Conservation (phyloP, 495 filamentous ascomycete species). For the Aspergillus funiculosus region DNA sequence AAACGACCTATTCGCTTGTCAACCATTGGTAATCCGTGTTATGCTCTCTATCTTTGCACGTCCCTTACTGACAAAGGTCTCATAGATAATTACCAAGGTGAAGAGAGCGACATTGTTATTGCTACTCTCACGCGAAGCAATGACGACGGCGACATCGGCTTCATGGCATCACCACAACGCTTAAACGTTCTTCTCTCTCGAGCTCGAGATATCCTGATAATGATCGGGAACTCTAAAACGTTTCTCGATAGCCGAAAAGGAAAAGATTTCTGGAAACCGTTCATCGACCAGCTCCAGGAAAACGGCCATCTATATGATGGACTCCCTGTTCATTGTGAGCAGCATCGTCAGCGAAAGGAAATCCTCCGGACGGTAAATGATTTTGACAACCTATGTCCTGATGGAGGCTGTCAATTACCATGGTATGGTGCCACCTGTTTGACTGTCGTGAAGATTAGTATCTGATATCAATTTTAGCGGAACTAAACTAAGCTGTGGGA, state of each 20-base stretch:
- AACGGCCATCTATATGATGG: slow-evolving; percentile 60
- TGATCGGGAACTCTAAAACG: slow-evolving; percentile 67
- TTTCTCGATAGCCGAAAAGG: slow-evolving; percentile 62
- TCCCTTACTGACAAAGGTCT: not conserved
- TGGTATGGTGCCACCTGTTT: slow-evolving; percentile 48
- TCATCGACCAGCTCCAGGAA: slow-evolving; percentile 53
- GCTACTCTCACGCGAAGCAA: slow-evolving; percentile 65
- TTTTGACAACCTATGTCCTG: slow-evolving; percentile 58
- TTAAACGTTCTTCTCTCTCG: slow-evolving; percentile 69
- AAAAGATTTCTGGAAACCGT: slow-evolving; percentile 47
- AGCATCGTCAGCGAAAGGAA: slow-evolving; percentile 50
- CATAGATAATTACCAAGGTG: slow-evolving; percentile 74
- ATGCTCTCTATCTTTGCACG: not conserved
- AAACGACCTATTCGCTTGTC: slow-evolving; percentile 55
- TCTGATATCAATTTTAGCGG: slow-evolving; percentile 33
- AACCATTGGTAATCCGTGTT: slow-evolving; percentile 51
- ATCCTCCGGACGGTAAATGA: slow-evolving; percentile 44
- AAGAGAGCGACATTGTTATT: slow-evolving; percentile 72
- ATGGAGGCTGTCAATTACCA: slow-evolving; percentile 64
- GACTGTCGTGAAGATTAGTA: not conserved
- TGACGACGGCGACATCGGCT: slow-evolving; percentile 58
- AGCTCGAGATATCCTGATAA: slow-evolving; percentile 59
- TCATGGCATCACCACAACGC: slow-evolving; percentile 63
- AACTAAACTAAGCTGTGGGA: slow-evolving; percentile 52
- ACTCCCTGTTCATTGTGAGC: slow-evolving; percentile 62